Evolutionary conservation across 495 filamentous ascomycete species (phyloP).

Genomic region (Hypoxylon fuscum): DNA sequence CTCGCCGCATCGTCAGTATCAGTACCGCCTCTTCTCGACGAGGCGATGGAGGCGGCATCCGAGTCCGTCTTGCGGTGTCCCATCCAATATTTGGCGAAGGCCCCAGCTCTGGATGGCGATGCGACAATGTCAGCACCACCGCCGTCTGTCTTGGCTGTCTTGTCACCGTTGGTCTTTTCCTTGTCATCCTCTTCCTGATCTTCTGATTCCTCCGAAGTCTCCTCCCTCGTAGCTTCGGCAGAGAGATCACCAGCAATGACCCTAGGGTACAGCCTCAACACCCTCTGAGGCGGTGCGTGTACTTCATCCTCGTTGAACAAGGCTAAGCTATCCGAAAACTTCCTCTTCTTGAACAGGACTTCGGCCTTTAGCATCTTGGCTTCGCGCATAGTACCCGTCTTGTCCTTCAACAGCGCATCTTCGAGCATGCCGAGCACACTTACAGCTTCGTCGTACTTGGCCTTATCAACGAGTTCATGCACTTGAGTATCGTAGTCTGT

Average conservation of each 20-base stretch:
- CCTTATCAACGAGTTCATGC: slow-evolving; percentile 78
- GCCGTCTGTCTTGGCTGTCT: slow-evolving; percentile 43
- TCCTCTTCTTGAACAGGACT: slow-evolving; percentile 78
- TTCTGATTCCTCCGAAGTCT: slow-evolving; percentile 48
- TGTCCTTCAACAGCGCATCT: slow-evolving; percentile 87
- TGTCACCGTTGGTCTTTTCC: slow-evolving; percentile 59
- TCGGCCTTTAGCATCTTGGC: slow-evolving; percentile 93
- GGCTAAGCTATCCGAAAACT: slow-evolving; percentile 89
- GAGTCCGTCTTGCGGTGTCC: slow-evolving; percentile 63
- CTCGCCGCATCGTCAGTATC: slow-evolving; percentile 61
- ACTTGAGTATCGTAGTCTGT: slow-evolving; percentile 93
- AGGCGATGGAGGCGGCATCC: slow-evolving; percentile 72
- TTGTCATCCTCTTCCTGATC: slow-evolving; percentile 62
- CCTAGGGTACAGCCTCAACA: slow-evolving; percentile 84
- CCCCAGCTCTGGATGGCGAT: slow-evolving; percentile 53
- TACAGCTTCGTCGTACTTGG: slow-evolving; percentile 88
- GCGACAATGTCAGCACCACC: slow-evolving; percentile 42
- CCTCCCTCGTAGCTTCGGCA: slow-evolving; percentile 49
- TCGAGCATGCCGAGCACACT: slow-evolving; percentile 89
- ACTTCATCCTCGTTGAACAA: slow-evolving; percentile 83
- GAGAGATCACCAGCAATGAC: slow-evolving; percentile 86
- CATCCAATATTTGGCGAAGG: slow-evolving; percentile 61
- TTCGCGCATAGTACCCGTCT: slow-evolving; percentile 78
- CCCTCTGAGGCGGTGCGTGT: slow-evolving; percentile 85
- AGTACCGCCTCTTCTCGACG: slow-evolving; percentile 54